These are phyloP conservation scores for Kurtzmaniella quercitrusa DNA, from an alignment of 1,139 yeast genomes.

Conservation along the genomic window DNA sequence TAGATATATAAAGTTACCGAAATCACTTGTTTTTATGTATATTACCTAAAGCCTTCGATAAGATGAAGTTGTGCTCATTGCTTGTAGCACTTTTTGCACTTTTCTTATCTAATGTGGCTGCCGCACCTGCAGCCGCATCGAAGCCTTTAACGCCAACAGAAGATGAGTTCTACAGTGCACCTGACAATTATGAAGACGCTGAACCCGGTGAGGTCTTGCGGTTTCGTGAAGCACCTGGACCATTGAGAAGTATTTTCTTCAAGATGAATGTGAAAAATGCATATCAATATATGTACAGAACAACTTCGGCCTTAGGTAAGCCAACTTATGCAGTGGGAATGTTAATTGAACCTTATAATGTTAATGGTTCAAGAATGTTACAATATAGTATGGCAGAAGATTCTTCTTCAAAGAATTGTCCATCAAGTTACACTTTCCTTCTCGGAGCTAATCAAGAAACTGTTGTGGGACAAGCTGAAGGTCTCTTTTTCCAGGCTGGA, in stretches of 20 bases:
- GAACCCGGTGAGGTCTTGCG: slow-evolving; percentile 22
- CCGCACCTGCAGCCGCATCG: slow-evolving; percentile 1
- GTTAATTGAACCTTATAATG: slow-evolving; percentile 16
- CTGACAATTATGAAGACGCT: slow-evolving; percentile 20
- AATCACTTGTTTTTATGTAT: too few relatives aligned
- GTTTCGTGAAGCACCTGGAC: slow-evolving; percentile 19
- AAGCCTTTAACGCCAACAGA: slow-evolving; percentile 12
- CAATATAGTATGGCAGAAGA: slow-evolving; percentile 19
- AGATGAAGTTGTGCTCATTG: background rate
- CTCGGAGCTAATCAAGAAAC: slow-evolving; percentile 12
- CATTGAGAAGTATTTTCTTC: slow-evolving; percentile 14
- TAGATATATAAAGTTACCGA: too few relatives aligned
- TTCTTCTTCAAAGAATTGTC: slow-evolving; percentile 15
- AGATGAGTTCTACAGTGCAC: slow-evolving; percentile 27
- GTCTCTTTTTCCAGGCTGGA: slow-evolving; percentile 9
- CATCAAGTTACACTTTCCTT: slow-evolving; percentile 16
- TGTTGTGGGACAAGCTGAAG: slow-evolving; percentile 12
- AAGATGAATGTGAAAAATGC: slow-evolving; percentile 7
- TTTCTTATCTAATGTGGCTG: background rate
- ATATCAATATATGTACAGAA: slow-evolving; percentile 8
- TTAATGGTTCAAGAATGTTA: slow-evolving; percentile 16
- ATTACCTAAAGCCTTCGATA: too few relatives aligned
- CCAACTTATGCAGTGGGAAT: slow-evolving; percentile 19
- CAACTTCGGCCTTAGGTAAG: slow-evolving; percentile 10
- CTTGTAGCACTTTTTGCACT: background rate